A percentile compares a stretch with the other conserved stretches of the same genome.
These are phyloP conservation scores for Oidium heveae DNA, from an alignment of 2,329 filamentous ascomycete species.

Conservation along the genomic window DNA sequence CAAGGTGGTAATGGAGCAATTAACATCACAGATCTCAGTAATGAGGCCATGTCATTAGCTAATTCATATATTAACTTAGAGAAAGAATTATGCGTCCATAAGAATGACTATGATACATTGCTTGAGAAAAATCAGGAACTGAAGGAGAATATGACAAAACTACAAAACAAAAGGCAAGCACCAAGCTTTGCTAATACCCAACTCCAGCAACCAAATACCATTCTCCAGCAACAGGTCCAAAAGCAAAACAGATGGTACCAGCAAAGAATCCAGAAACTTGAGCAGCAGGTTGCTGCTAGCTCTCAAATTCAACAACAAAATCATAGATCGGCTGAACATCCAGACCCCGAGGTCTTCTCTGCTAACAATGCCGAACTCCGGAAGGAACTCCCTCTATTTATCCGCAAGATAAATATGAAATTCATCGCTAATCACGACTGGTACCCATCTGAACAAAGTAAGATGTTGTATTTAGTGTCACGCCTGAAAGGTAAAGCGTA, in stretches of 20 bases:
- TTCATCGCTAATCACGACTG: neutral
- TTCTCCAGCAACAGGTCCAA: no score
- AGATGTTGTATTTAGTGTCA: neutral
- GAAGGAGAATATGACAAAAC: no score
- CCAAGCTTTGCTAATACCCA: no score
- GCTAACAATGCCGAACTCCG: neutral
- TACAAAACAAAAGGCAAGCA: no score
- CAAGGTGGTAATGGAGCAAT: neutral
- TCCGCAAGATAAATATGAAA: neutral
- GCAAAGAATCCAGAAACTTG: no score
- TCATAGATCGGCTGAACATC: neutral
- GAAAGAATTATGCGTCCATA: neutral
- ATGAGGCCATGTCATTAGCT: neutral
- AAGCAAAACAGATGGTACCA: no score
- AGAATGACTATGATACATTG: neutral
- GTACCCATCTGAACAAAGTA: neutral
- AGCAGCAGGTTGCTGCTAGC: no score
- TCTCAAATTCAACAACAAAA: no score
- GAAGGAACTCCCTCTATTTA: neutral
- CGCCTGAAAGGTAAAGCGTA: neutral
- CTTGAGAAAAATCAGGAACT: neutral
- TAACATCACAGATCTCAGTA: neutral
- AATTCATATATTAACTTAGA: neutral
- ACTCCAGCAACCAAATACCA: no score
- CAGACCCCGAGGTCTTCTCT: neutral